phyloP scores from a whole-genome alignment of 176 grass and related monocot genomes.

The Zoysia japonica region DNA sequence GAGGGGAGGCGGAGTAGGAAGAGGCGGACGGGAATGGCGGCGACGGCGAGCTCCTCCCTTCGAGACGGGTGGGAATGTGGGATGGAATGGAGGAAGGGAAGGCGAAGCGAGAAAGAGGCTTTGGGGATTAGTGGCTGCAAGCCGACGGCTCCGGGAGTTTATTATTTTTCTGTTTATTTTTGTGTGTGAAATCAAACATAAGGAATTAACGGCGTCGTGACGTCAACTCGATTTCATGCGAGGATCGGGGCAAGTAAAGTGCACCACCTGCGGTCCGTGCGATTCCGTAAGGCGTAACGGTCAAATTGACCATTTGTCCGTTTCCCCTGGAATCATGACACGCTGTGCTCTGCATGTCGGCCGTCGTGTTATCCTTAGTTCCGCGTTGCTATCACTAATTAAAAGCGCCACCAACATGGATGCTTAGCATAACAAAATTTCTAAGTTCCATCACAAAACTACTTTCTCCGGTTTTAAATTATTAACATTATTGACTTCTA shows the following conservation, averaged over 20 bases:
- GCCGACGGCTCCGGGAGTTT: constrained; percentile 29
- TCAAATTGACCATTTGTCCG: neutral
- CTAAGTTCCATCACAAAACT: too few relatives aligned
- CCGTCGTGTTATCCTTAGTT: neutral
- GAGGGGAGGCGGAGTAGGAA: constrained; percentile 29
- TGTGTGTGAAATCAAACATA: neutral
- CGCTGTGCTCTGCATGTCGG: constrained; percentile 7
- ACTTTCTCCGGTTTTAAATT: too few relatives aligned
- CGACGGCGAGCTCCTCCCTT: constrained; percentile 34
- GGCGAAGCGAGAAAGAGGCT: constrained; percentile 44
- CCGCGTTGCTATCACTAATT: too few relatives aligned
- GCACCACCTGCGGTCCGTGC: neutral
- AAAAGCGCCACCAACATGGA: too few relatives aligned
- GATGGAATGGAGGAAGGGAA: constrained; percentile 34
- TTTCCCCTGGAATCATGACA: neutral
- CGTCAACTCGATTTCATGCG: constrained; percentile 10
- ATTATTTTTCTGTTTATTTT: neutral
- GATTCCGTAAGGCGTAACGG: constrained; percentile 17
- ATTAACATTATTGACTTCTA: too few relatives aligned
- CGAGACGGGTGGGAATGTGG: constrained; percentile 26
- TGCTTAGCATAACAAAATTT: too few relatives aligned
- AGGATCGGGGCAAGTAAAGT: neutral
- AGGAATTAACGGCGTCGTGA: constrained; percentile 33
- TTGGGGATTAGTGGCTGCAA: constrained; percentile 52
- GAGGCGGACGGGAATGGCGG: constrained; percentile 47